Evolutionary conservation across 2,329 filamentous ascomycete species (phyloP).

Genomic region (Penicillium crustosum): DNA sequence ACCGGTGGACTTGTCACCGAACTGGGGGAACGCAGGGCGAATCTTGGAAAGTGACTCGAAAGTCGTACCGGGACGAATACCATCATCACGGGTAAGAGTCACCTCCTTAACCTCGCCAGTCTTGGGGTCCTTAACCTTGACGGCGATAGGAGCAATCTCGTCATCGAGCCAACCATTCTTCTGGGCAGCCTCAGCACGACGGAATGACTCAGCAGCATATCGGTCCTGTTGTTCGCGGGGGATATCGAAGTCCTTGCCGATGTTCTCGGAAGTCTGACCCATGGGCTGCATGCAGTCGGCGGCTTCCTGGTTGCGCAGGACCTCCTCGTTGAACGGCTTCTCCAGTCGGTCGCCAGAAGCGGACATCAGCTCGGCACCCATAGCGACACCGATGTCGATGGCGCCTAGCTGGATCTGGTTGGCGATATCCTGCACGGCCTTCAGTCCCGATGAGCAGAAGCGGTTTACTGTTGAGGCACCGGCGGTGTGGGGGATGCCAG

Average conservation of each 20-base stretch:
- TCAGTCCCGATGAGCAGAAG: constrained; percentile 96
- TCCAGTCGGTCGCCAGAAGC: constrained; percentile 67
- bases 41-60: constrained; percentile 80
- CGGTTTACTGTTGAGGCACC: constrained; percentile 82
- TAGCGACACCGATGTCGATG: constrained; percentile 83
- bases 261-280: constrained; percentile 98
- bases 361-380: constrained; percentile 89
- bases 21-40: constrained; percentile 84
- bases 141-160: constrained; percentile 86
- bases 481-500: constrained; percentile 89
- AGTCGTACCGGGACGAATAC: constrained; percentile 86
- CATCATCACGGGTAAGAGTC: constrained; percentile 82
- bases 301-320: constrained; percentile 74
- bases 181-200: constrained; percentile 82
- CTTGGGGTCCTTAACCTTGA: constrained; percentile 79
- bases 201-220: constrained; percentile 84
- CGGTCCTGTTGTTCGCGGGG: constrained; percentile 76
- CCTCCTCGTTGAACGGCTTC: constrained; percentile 72
- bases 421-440: constrained; percentile 92
- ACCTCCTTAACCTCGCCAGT: constrained; percentile 74
- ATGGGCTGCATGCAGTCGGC: constrained; percentile 89
- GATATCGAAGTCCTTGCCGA: constrained; percentile 86
- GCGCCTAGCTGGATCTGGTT: constrained; percentile 76
- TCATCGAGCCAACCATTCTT: constrained; percentile 89
- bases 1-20: constrained; percentile 80